A percentile compares a stretch with the other conserved stretches of the same genome.
Conservation (phyloP, 257 asterid species). For the Penstemon eatonii region DNA sequence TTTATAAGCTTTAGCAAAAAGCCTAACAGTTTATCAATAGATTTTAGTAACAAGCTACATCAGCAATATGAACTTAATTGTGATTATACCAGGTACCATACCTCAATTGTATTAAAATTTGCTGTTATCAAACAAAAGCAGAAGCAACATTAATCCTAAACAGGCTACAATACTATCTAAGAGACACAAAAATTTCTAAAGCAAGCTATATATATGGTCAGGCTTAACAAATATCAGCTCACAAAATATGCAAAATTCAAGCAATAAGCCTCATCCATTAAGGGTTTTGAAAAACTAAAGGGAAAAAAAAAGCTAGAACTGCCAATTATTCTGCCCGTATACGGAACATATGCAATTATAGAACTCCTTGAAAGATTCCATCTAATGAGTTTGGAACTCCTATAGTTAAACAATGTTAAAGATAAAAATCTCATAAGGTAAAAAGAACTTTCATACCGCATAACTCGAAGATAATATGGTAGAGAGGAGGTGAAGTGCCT, state of each 20-base stretch:
- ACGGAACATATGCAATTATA: neutral
- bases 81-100: neutral
- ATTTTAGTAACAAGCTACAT: conserved; percentile 19
- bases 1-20: conserved; percentile 20
- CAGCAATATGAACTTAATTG: conserved; percentile 1
- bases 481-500: conserved; percentile 78
- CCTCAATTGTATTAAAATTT: conserved; percentile 1
- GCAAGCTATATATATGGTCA: neutral
- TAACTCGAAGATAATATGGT: conserved; percentile 60
- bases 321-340: neutral
- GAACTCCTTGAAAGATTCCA: neutral
- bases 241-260: neutral
- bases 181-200: neutral
- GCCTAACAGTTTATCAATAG: conserved; percentile 18
- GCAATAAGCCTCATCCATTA: neutral
- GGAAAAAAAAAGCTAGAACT: neutral
- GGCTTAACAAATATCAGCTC: neutral
- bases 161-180: conserved; percentile 7
- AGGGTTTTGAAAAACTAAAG: neutral
- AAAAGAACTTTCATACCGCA: conserved; percentile 50
- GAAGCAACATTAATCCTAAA: neutral
- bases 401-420: neutral
- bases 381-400: conserved; percentile 15
- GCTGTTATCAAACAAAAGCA: conserved; percentile 8
- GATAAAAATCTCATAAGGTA: neutral